A percentile compares a stretch with the other conserved stretches of the same genome.
These are phyloP conservation scores for Rubia peregrina DNA, from an alignment of 305 asterid genomes.

Conservation along the genomic window DNA sequence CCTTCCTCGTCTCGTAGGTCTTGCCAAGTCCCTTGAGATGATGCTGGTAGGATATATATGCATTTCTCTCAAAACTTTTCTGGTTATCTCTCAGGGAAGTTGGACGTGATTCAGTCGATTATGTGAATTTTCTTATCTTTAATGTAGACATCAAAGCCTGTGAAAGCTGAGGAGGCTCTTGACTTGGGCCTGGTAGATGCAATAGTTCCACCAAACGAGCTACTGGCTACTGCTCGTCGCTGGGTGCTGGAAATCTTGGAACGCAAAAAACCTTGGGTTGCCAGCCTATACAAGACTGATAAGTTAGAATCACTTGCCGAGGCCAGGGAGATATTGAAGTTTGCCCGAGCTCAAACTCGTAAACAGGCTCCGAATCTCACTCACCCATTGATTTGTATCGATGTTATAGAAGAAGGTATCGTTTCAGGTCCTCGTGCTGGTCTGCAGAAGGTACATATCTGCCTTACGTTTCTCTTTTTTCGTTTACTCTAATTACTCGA, in stretches of 20 bases:
- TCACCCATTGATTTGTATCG: constrained; percentile 87
- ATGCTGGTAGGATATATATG: constrained; percentile 59
- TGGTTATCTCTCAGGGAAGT: neutral
- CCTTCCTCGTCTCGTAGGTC: constrained; percentile 98
- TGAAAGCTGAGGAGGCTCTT: constrained; percentile 87
- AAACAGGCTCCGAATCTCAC: constrained; percentile 85
- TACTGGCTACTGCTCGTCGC: constrained; percentile 64
- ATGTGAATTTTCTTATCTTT: constrained; percentile 15
- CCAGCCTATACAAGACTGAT: constrained; percentile 75
- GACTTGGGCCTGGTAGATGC: constrained; percentile 92
- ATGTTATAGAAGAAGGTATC: constrained; percentile 91
- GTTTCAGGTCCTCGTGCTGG: constrained; percentile 90
- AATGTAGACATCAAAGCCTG: constrained; percentile 79
- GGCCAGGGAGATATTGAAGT: constrained; percentile 86
- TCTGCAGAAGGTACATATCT: constrained; percentile 67
- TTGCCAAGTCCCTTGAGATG: constrained; percentile 94
- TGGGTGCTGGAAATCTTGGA: constrained; percentile 91
- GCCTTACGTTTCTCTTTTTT: constrained; percentile 17
- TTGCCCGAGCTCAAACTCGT: constrained; percentile 88
- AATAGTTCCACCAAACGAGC: constrained; percentile 57
- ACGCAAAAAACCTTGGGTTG: constrained; percentile 67
- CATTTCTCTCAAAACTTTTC: constrained; percentile 13
- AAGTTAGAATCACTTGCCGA: constrained; percentile 89
- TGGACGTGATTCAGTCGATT: neutral
- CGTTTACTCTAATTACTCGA: constrained; percentile 3